Evolutionary conservation across 2,329 filamentous ascomycete genomes (phyloP).

Genomic region (Lachnellula cervina): DNA sequence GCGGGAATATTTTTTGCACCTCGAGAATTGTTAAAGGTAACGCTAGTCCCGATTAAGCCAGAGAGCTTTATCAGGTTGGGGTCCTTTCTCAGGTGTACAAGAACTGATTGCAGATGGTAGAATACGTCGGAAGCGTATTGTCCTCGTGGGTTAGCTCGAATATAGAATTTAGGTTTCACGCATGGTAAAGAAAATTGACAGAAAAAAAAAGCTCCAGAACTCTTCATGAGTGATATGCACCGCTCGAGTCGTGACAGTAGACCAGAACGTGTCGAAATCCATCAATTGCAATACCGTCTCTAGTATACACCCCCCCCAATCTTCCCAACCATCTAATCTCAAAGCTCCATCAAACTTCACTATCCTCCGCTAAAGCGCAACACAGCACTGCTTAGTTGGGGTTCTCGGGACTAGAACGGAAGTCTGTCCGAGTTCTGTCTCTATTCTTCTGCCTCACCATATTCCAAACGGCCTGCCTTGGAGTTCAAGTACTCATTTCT

Average conservation of each 20-base stretch:
- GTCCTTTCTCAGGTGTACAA: background rate
- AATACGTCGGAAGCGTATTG: background rate
- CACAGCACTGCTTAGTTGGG: constrained; percentile 23
- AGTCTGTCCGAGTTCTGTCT: background rate
- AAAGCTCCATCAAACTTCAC: constrained; percentile 11
- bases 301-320: constrained; percentile 25
- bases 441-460: constrained; percentile 38
- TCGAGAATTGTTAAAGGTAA: constrained; percentile 1
- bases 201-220: too few species aligned
- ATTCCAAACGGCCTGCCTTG: constrained; percentile 62
- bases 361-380: constrained; percentile 20
- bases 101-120: background rate
- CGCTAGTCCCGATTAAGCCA: constrained; percentile 12
- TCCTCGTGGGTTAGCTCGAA: too few species aligned
- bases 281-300: constrained; percentile 25
- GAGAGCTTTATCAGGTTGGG: background rate
- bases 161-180: too few species aligned
- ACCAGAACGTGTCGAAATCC: constrained; percentile 6
- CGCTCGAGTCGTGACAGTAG: background rate
- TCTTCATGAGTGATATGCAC: background rate
- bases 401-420: constrained; percentile 6
- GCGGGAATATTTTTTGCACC: background rate
- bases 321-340: constrained; percentile 10
- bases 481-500: constrained; percentile 82
- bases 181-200: too few species aligned